Percentiles rank a stretch among this genome's conserved stretches.
These are phyloP conservation scores for Candida verbasci DNA, from an alignment of 805 yeast genomes.

Conservation along the genomic window DNA sequence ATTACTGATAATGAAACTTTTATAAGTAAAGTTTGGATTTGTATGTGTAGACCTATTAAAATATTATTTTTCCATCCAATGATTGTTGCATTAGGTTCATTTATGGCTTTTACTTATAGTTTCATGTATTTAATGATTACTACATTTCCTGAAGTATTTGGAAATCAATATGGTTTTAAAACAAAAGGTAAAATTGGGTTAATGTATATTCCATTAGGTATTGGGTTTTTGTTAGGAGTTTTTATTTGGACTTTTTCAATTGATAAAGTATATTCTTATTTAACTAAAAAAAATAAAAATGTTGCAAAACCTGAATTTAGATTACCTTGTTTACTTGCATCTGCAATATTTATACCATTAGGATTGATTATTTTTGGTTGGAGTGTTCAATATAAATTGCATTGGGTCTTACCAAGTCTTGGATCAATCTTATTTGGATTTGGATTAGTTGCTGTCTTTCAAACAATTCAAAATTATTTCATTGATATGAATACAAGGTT, in stretches of 20 bases:
- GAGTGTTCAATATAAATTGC: slow-evolving; percentile 31
- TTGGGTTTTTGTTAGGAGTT: slow-evolving; percentile 31
- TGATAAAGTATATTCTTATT: slow-evolving; percentile 19
- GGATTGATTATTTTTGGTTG: slow-evolving; percentile 40
- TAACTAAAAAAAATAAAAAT: slow-evolving; percentile 25
- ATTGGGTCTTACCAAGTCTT: slow-evolving; percentile 36
- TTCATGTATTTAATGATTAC: slow-evolving; percentile 39
- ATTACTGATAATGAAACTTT: slow-evolving; percentile 25
- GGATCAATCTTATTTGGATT: slow-evolving; percentile 36
- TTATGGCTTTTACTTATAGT: slow-evolving; percentile 40
- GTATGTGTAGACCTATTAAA: slow-evolving; percentile 29
- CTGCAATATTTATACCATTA: slow-evolving; percentile 29
- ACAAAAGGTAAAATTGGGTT: slow-evolving; percentile 25
- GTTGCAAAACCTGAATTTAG: slow-evolving; percentile 35
- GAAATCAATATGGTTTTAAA: slow-evolving; percentile 27
- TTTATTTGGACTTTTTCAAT: slow-evolving; percentile 25
- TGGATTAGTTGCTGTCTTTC: slow-evolving; percentile 34
- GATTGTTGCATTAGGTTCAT: slow-evolving; percentile 36
- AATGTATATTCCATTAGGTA: slow-evolving; percentile 37
- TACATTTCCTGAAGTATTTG: slow-evolving; percentile 32
- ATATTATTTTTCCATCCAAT: slow-evolving; percentile 33
- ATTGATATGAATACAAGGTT: slow-evolving; percentile 35
- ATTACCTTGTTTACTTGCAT: slow-evolving; percentile 31
- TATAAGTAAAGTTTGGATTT: slow-evolving; percentile 17
- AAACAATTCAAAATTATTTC: slow-evolving; percentile 32